Base-by-base conservation (phyloP, 73 alveolate species). In the Tetrahymena thermophila region DNA sequence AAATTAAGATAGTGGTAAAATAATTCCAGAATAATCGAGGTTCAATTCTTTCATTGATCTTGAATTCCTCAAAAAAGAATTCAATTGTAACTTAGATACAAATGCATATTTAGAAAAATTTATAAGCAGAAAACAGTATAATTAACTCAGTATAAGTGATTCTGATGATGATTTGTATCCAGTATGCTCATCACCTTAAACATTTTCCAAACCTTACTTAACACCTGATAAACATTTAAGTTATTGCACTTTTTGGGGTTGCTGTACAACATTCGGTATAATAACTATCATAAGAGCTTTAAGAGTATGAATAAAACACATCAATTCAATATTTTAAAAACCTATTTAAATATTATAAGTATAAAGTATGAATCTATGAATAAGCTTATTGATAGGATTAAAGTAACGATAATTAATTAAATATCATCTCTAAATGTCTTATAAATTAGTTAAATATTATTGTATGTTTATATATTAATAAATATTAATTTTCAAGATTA, bases 221-320 rank as follows among this genome's bases (percentile, higher is more conserved):
- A 95, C 97, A 31, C 97, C 97, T 21, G 97, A 95, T 31, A 95
- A 85, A 85, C 97, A 95, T 28, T 44, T 55, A 55, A 94, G 95
- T 16, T 95, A 95, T 95, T 95, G 84, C 55, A 71, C 93, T 89
- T 95, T 95, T 56, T 95, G 97, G 97, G 97, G 97, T 17, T 95
- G 95, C 40, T 95, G 97, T 43, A 71, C 97, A 35, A 40, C 85
- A 9, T 95, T 95, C 28, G 97, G 97, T 42, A 35, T 95, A 15
- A 42, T 42, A 7, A 38, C 89, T 38, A 93, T 85, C 37, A 28
- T 71, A 71, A 71, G 89, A 71, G 89, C 37, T 71, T n/a, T 31
- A 28, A n/a, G 89, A 28, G 37, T 71, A 34, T 71, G 89, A 71
- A 10, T n/a, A 71, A n/a, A n/a, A n/a, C n/a, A n/a, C n/a, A n/a